These are phyloP conservation scores for Draba incana DNA, from an alignment of 345 rosid species.

Conservation along the genomic window DNA sequence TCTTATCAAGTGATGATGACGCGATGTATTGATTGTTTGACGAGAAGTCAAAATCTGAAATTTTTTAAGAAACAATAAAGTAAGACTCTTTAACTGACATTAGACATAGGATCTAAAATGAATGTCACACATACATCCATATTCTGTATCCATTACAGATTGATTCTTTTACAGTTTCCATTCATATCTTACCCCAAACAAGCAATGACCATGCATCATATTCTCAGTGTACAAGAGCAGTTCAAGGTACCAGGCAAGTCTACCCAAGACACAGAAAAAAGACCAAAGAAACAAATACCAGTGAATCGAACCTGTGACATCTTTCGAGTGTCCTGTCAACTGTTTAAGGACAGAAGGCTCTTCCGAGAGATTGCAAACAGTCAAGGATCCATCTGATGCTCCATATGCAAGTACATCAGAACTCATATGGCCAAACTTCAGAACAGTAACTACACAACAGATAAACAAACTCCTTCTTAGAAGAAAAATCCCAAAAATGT, in stretches of 20 bases:
- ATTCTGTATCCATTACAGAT: slow-evolving; percentile 6
- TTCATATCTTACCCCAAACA: slow-evolving; percentile 15
- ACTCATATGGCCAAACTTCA: slow-evolving; percentile 96
- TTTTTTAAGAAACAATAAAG: slow-evolving; percentile 32
- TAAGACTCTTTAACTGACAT: neutral
- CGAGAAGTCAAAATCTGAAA: slow-evolving; percentile 96
- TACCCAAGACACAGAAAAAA: slow-evolving; percentile 44
- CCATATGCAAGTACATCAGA: slow-evolving; percentile 96
- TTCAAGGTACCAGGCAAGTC: slow-evolving; percentile 27
- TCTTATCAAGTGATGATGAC: slow-evolving; percentile 90
- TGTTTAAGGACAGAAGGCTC: slow-evolving; percentile 69
- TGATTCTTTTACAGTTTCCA: neutral
- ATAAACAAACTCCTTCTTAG: slow-evolving; percentile 24
- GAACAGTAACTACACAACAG: slow-evolving; percentile 74
- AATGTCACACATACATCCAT: slow-evolving; percentile 6
- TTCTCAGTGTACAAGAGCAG: neutral
- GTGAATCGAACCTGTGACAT: slow-evolving; percentile 98
- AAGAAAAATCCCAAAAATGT: neutral
- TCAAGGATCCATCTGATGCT: slow-evolving; percentile 90
- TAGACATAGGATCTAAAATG: slow-evolving; percentile 1
- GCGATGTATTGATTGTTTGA: slow-evolving; percentile 97
- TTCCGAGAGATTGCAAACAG: slow-evolving; percentile 76
- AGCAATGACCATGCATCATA: slow-evolving; percentile 2
- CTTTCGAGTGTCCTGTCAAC: slow-evolving; percentile 78
- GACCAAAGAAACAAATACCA: slow-evolving; percentile 62